Percentiles rank a stretch among this genome's conserved stretches.
phyloP scores from a whole-genome alignment of 2,329 filamentous ascomycete species.

The Pseudocercospora musae region DNA sequence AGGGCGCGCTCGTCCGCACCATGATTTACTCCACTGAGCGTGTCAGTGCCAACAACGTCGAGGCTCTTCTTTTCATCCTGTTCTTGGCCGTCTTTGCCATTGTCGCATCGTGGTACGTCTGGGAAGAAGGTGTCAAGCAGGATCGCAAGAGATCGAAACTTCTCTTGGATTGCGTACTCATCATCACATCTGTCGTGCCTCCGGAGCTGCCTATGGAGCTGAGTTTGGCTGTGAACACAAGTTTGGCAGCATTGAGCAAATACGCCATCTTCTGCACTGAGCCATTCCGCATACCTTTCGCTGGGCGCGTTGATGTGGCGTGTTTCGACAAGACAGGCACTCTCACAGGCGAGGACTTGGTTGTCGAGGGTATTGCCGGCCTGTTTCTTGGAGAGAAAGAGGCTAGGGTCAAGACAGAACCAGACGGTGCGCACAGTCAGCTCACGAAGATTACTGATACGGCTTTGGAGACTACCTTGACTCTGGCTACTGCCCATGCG shows the following conservation, averaged over 20 bases:
- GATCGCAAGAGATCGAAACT: conserved; percentile 97
- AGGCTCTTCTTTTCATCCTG: conserved; percentile 94
- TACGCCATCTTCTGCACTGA: conserved; percentile 98
- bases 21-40: conserved; percentile 99
- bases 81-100: conserved; percentile 95
- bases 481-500: conserved; percentile 91
- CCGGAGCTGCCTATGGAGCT: conserved; percentile 98
- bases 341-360: conserved; percentile 89
- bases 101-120: conserved; percentile 98
- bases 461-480: conserved; percentile 79
- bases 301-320: conserved; percentile 89
- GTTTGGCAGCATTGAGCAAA: conserved; percentile 87
- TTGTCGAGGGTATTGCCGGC: conserved; percentile 94
- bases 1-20: conserved; percentile 93
- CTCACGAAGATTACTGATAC: conserved; percentile 69
- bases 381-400: conserved; percentile 68
- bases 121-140: conserved; percentile 90
- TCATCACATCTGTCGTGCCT: conserved; percentile 96
- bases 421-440: conserved; percentile 77
- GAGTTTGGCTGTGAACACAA: conserved; percentile 95
- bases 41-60: conserved; percentile 95
- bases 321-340: conserved; percentile 99
- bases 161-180: conserved; percentile 92
- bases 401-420: conserved; percentile 55
- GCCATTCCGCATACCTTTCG: conserved; percentile 95